phyloP scores from a whole-genome alignment of 1,139 yeast species.

The Zhuliangozyma parablackwelliae region DNA sequence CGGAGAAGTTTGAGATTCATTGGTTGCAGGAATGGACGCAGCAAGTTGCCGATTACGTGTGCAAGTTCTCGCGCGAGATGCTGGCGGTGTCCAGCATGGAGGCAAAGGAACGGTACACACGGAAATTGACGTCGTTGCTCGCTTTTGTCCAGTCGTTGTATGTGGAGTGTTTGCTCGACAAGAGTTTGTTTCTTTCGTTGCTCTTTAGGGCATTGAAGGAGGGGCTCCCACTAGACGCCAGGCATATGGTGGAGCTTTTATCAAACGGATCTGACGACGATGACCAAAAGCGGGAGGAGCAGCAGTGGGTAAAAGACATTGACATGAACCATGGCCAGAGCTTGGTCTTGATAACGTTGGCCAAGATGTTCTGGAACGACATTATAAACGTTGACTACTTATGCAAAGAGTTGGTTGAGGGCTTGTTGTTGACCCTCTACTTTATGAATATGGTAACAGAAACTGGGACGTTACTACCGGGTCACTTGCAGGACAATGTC shows the following conservation, averaged over 20 bases:
- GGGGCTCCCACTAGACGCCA: slow-evolving; percentile 43
- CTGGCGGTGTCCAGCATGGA: slow-evolving; percentile 20
- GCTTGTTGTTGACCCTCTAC: slow-evolving; percentile 39
- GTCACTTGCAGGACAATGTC: slow-evolving; percentile 18
- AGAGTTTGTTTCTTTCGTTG: slow-evolving; percentile 58
- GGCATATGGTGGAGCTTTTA: slow-evolving; percentile 17
- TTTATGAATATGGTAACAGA: slow-evolving; percentile 20
- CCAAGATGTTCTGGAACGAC: slow-evolving; percentile 71
- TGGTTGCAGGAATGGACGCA: slow-evolving; percentile 90
- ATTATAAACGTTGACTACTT: slow-evolving; percentile 50
- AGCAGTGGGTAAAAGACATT: slow-evolving; percentile 12
- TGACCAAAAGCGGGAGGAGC: neutral
- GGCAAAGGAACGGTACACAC: slow-evolving; percentile 44
- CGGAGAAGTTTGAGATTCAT: slow-evolving; percentile 44
- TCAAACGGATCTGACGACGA: slow-evolving; percentile 12
- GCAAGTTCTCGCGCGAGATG: slow-evolving; percentile 45
- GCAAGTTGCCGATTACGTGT: slow-evolving; percentile 60
- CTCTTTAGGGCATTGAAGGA: slow-evolving; percentile 52
- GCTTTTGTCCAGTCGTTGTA: slow-evolving; percentile 61
- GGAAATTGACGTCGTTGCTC: slow-evolving; percentile 54
- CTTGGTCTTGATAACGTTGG: slow-evolving; percentile 46
- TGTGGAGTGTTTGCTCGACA: slow-evolving; percentile 63
- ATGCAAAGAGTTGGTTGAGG: slow-evolving; percentile 58
- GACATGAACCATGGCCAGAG: slow-evolving; percentile 36
- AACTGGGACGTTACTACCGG: slow-evolving; percentile 6